Evolutionary conservation across 2,329 filamentous ascomycete species (phyloP), one percentile per base, ranked within the genome.

Genomic region (Colletotrichum scovillei): DNA sequence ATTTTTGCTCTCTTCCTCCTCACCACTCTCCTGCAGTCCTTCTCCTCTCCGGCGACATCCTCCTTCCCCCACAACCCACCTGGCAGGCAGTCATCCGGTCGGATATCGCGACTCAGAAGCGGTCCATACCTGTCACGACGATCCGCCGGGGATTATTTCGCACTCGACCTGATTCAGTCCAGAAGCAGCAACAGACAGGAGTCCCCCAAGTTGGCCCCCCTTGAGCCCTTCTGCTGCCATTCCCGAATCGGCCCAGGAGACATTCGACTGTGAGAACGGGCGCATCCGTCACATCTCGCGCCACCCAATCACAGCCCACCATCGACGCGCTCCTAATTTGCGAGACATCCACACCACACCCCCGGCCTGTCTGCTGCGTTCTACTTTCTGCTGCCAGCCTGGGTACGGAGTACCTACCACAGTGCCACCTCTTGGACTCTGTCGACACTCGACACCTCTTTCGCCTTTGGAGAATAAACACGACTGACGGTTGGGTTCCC

Each of bases 221-320:
- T 42, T 42, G 38, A 42, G 38, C 38, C 38, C 42, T 49, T 56
- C 63, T 56, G 58, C 53, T 30, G 5, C 67, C 55, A 57, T 62
- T 63, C 67, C 67, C 60, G 38, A 73, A 57, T 66, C 62, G 49
- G 67, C 71, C 22, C 67, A 57, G 49, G 35, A 73, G 46, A 59
- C 67, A 46, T 56, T 42, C 66, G 35, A 56, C 65, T 60, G 65
- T 28, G 60, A 62, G 70, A 65, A 65, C 67, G 70, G 66, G 70
- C 62, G 71, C 62, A 73, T 65, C 71, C 71, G 71, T 71, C 71
- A 73, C 71, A 66, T 57, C 30, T 53, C 71, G 71, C 71, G 67
- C 56, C 35, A 22, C 49, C 71, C 71, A 73, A 73, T 73, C 71
- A 73, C 46, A 42, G 12, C 24, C 22, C 62, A 28, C 35, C 8